These are phyloP conservation scores for Rhizopogon vinicolor DNA, from an alignment of 768 basidiomycete genomes.

Conservation along the genomic window DNA sequence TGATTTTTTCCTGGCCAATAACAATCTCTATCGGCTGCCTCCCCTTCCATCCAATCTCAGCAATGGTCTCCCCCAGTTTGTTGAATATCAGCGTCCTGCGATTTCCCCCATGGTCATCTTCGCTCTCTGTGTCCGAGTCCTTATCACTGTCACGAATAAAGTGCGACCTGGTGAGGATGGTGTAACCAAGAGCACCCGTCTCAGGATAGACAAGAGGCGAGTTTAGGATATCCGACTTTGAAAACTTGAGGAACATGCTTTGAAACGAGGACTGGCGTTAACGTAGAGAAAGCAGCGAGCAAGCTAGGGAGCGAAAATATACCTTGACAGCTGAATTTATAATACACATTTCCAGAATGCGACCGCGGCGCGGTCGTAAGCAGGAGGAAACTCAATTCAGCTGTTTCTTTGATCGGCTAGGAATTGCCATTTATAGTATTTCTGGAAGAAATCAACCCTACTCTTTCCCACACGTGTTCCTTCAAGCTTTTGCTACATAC, in stretches of 20 bases:
- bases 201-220: constrained; percentile 47
- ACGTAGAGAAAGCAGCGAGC: background rate
- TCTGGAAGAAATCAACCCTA: too few relatives aligned
- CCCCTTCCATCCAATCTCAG: constrained; percentile 50
- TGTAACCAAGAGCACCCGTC: constrained; percentile 44
- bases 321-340: too few relatives aligned
- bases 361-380: background rate
- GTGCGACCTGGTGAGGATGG: constrained; percentile 40
- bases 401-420: background rate
- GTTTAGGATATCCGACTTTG: constrained; percentile 54
- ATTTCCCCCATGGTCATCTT: constrained; percentile 18
- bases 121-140: constrained; percentile 25
- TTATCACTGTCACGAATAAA: constrained; percentile 23
- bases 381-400: background rate
- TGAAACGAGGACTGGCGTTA: background rate
- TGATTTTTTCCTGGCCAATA: constrained; percentile 47
- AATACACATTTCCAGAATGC: too few relatives aligned
- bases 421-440: background rate
- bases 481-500: too few relatives aligned
- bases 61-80: constrained; percentile 35
- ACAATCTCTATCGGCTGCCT: constrained; percentile 45
- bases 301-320: background rate
- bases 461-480: too few relatives aligned
- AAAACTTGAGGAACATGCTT: constrained; percentile 55
- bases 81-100: constrained; percentile 44